Evolutionary conservation across 257 asterid species (phyloP).

Genomic region (Scutellaria galericulata): DNA sequence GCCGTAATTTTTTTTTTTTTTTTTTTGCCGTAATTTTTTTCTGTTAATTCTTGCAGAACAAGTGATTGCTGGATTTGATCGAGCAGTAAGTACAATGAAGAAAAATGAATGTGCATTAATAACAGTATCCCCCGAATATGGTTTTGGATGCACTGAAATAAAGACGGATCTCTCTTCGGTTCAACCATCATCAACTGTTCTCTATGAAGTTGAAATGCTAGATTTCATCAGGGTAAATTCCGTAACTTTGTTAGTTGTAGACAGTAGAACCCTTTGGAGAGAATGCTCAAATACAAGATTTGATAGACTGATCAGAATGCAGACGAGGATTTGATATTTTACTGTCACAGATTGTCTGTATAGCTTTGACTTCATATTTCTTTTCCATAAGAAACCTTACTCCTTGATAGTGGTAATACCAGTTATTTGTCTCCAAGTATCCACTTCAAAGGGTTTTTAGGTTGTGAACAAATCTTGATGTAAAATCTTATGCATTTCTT

Average conservation of each 20-base stretch:
- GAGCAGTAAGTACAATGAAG: conserved; percentile 67
- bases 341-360: background rate
- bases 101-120: conserved; percentile 61
- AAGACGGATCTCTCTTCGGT: conserved; percentile 54
- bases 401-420: background rate
- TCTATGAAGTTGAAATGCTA: conserved; percentile 76
- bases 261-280: background rate
- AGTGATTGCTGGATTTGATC: conserved; percentile 68
- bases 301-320: conserved; percentile 10
- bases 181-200: conserved; percentile 63
- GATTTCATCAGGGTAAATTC: conserved; percentile 64
- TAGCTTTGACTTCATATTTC: conserved; percentile 22
- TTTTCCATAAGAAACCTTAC: background rate
- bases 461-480: background rate
- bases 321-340: background rate
- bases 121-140: conserved; percentile 66
- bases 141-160: conserved; percentile 59
- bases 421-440: conserved; percentile 5
- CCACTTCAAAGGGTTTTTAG: background rate
- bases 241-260: background rate
- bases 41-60: conserved; percentile 53
- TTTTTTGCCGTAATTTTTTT: background rate
- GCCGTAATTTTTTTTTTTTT: background rate
- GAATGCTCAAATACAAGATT: conserved; percentile 1
- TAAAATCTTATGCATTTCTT: background rate